phyloP scores from a whole-genome alignment of 768 basidiomycete species.

The Xerocomus brunneocitrinus region DNA sequence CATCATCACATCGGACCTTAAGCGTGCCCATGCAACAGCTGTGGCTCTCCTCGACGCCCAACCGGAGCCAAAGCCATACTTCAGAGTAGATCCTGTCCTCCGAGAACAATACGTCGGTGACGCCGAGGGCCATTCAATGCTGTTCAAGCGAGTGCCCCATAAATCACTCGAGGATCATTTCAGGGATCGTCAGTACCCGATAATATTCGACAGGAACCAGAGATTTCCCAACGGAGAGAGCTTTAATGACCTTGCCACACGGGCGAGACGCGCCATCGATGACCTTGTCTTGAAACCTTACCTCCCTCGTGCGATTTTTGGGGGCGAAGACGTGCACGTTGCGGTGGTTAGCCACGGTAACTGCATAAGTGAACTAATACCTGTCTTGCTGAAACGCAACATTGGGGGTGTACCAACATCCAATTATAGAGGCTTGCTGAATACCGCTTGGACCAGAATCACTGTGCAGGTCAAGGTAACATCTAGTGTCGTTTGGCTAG shows the following conservation, averaged over 20 bases:
- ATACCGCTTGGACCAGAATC: constrained; percentile 67
- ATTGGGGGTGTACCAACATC: constrained; percentile 24
- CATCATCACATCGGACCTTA: constrained; percentile 64
- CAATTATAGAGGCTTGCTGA: constrained; percentile 49
- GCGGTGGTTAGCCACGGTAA: constrained; percentile 75
- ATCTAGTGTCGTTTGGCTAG: background rate
- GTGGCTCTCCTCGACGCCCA: constrained; percentile 50
- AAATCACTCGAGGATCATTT: constrained; percentile 44
- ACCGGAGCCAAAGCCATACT: constrained; percentile 39
- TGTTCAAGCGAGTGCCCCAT: constrained; percentile 20
- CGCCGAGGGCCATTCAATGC: constrained; percentile 61
- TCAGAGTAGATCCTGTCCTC: constrained; percentile 47
- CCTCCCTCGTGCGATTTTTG: constrained; percentile 38
- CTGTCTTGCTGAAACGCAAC: constrained; percentile 44
- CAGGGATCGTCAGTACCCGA: constrained; percentile 50
- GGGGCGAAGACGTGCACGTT: constrained; percentile 41
- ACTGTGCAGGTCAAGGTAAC: constrained; percentile 46
- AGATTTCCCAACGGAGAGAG: constrained; percentile 73
- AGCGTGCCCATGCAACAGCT: constrained; percentile 62
- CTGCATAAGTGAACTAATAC: constrained; percentile 58
- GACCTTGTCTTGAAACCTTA: constrained; percentile 51
- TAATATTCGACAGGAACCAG: constrained; percentile 40
- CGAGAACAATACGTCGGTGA: constrained; percentile 68
- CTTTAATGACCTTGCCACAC: constrained; percentile 51
- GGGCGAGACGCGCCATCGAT: constrained; percentile 50